Conservation (phyloP, 805 yeast genomes). For the Candida coquimbonensis region DNA sequence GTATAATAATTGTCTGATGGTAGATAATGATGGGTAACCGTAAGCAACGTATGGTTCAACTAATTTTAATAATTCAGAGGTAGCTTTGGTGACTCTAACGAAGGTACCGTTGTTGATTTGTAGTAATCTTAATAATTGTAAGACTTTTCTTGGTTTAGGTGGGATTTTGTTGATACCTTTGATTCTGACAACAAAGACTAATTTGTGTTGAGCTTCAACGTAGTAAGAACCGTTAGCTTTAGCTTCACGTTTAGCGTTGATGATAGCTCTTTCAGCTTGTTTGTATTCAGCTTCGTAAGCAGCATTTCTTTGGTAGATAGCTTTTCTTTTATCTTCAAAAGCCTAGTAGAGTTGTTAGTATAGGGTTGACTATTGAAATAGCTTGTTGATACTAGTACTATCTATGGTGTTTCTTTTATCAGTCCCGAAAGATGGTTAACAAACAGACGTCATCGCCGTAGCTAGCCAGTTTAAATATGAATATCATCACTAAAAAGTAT, state of each 20-base stretch:
- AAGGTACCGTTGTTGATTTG: constrained; percentile 94
- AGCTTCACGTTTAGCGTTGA: constrained; percentile 87
- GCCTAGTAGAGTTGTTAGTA: constrained; percentile 25
- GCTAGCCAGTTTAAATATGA: constrained; percentile 54
- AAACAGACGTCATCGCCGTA: constrained; percentile 60
- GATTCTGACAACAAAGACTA: constrained; percentile 95
- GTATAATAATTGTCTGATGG: constrained; percentile 89
- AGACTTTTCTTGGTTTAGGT: constrained; percentile 98
- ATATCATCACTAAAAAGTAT: constrained; percentile 38
- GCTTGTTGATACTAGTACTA: not conserved
- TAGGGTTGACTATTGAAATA: not conserved
- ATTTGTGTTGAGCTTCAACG: constrained; percentile 91
- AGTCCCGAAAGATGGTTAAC: constrained; percentile 81
- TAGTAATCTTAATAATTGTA: constrained; percentile 87
- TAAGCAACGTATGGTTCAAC: constrained; percentile 95
- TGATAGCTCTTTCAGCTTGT: constrained; percentile 83
- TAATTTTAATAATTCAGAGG: constrained; percentile 83
- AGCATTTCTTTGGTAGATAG: constrained; percentile 89
- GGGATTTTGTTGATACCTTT: constrained; percentile 99
- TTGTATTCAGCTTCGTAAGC: constrained; percentile 93
- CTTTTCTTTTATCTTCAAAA: constrained; percentile 53
- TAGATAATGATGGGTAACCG: constrained; percentile 94
- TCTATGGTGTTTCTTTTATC: constrained; percentile 22
- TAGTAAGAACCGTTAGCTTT: constrained; percentile 91
- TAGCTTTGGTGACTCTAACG: constrained; percentile 93